A percentile compares a stretch with the other conserved stretches of the same genome.
Conservation (phyloP, 345 rosid species). For the Camelina sativa region DNA sequence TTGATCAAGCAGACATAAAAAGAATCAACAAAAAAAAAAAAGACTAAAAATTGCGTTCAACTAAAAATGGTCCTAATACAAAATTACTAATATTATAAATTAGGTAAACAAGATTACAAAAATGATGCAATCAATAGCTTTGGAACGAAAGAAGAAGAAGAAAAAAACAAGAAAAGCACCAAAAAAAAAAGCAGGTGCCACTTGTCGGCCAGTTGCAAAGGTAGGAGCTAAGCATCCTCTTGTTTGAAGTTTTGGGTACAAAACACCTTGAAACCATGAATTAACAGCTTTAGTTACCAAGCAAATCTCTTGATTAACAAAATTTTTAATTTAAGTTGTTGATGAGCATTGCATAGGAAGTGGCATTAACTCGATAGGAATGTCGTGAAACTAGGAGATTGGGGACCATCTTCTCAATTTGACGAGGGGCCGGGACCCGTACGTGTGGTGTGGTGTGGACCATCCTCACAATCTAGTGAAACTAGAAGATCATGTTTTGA, state of each 20-base stretch:
- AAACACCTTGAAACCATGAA: conserved; percentile 37
- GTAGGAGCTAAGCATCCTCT: conserved; percentile 18
- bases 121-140: not conserved
- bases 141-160: not conserved
- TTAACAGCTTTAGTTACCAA: conserved; percentile 23
- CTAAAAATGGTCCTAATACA: conserved; percentile 18
- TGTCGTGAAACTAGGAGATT: conserved; percentile 26
- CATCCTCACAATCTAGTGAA: not conserved
- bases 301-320: conserved; percentile 29
- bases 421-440: conserved; percentile 24
- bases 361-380: conserved; percentile 24
- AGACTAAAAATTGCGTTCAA: not conserved
- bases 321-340: not conserved
- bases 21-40: conserved; percentile 26
- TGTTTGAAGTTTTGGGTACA: conserved; percentile 56
- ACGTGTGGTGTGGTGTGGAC: not conserved
- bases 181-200: conserved; percentile 50
- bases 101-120: not conserved
- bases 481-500: no score
- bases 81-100: not conserved
- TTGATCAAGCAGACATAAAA: conserved; percentile 29
- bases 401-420: conserved; percentile 39
- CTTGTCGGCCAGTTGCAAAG: conserved; percentile 64
- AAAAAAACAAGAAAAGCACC: not conserved
- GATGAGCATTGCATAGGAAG: conserved; percentile 20